A percentile compares a stretch with the other conserved stretches of the same genome.
These are phyloP conservation scores for Leishmania braziliensis DNA, from an alignment of 208 protist species.

Conservation along the genomic window DNA sequence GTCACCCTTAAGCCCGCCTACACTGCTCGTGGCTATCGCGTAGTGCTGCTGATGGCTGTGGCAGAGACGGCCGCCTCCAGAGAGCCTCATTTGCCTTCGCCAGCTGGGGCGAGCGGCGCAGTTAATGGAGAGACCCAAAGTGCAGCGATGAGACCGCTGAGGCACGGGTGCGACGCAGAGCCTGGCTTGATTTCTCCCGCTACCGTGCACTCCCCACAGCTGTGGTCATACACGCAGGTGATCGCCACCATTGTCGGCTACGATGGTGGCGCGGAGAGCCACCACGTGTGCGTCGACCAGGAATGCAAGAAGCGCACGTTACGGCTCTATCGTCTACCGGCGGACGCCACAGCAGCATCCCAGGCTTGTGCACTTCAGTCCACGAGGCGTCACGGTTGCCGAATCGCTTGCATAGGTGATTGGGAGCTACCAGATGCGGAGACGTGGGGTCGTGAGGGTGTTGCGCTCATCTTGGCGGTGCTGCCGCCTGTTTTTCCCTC, in stretches of 20 bases:
- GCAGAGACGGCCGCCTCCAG: neutral
- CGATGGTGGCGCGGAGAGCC: conserved; percentile 50
- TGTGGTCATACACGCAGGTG: conserved; percentile 18
- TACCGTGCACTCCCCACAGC: neutral
- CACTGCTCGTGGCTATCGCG: conserved; percentile 37
- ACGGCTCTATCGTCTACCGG: conserved; percentile 22
- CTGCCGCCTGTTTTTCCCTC: conserved; percentile 31
- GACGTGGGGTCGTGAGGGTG: conserved; percentile 17
- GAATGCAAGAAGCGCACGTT: conserved; percentile 28
- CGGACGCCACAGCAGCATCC: neutral
- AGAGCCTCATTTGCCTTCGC: neutral
- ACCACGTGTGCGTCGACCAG: conserved; percentile 38
- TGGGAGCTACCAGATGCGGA: conserved; percentile 33
- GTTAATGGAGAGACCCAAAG: neutral
- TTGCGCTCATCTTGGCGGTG: conserved; percentile 46
- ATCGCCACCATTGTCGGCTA: conserved; percentile 61
- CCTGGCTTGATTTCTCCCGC: neutral
- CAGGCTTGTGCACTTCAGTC: neutral
- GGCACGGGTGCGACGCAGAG: neutral
- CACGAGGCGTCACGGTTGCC: neutral
- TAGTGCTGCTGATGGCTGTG: conserved; percentile 19
- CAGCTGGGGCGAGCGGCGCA: neutral
- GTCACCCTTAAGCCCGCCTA: conserved; percentile 26
- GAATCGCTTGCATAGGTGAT: neutral
- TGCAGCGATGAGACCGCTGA: neutral